Percentiles rank a stretch among this genome's conserved stretches.
These are phyloP conservation scores for Daldinia concentrica DNA, from an alignment of 495 filamentous ascomycete species.

Conservation along the genomic window DNA sequence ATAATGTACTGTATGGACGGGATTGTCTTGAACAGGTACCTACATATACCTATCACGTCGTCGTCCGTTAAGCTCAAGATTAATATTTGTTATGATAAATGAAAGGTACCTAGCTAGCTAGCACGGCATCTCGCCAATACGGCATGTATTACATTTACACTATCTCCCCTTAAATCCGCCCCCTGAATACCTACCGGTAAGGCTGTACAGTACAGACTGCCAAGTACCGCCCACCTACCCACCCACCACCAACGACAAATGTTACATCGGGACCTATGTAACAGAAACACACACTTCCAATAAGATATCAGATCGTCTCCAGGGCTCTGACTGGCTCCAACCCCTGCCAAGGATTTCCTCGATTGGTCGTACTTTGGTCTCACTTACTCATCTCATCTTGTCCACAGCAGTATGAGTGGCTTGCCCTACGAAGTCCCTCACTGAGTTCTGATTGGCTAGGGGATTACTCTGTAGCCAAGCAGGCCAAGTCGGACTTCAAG, in stretches of 20 bases:
- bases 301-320: slow-evolving; percentile 9
- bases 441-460: too few species aligned
- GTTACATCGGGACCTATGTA: too few species aligned
- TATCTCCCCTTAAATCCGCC: slow-evolving; percentile 1
- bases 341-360: slow-evolving; percentile 21
- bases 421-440: too few species aligned
- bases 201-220: background rate
- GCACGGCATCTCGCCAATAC: background rate
- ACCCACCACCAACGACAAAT: too few species aligned
- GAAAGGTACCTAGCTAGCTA: too few species aligned
- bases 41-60: background rate
- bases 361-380: background rate
- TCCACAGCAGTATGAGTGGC: background rate
- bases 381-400: background rate
- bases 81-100: background rate
- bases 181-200: background rate
- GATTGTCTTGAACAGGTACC: too few species aligned
- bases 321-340: slow-evolving; percentile 5
- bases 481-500: too few species aligned
- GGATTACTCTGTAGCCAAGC: too few species aligned
- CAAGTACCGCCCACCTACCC: background rate
- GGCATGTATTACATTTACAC: background rate
- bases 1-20: background rate
- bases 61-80: background rate
- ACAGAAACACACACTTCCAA: background rate